Percentiles rank a stretch among this genome's conserved stretches.
Conservation (phyloP, 202 grass and related monocot species). For the Panicum hallii region DNA sequence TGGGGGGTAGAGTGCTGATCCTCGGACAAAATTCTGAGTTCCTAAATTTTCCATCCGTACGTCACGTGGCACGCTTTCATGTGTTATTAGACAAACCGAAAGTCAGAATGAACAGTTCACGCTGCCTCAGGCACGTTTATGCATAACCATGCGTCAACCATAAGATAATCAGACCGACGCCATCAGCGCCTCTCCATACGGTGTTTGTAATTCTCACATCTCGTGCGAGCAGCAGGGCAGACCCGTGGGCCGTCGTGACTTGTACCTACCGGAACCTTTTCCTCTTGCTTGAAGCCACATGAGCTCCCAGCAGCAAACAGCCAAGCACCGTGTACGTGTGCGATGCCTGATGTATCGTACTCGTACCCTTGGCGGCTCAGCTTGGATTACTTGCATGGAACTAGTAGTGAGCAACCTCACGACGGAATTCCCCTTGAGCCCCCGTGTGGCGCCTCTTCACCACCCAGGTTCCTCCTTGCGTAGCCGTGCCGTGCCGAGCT, state of each 20-base stretch:
- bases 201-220: background rate
- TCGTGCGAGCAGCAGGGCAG: background rate
- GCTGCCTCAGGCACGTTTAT: background rate
- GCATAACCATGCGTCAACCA: background rate
- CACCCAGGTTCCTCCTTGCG: background rate
- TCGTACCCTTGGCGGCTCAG: background rate
- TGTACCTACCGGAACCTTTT: background rate
- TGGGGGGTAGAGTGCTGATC: background rate
- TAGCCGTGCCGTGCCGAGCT: background rate
- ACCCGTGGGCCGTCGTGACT: background rate
- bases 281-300: conserved; percentile 40
- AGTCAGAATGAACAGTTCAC: background rate
- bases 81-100: background rate
- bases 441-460: background rate
- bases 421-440: background rate
- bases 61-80: background rate
- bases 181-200: background rate
- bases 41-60: background rate
- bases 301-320: background rate
- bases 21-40: background rate
- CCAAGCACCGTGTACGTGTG: background rate
- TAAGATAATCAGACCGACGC: background rate
- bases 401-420: background rate
- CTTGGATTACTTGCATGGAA: background rate
- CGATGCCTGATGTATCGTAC: background rate